Evolutionary conservation across 768 basidiomycete species (phyloP), one percentile per base, ranked within the genome.

Genomic region (Lactarius tabidus): DNA sequence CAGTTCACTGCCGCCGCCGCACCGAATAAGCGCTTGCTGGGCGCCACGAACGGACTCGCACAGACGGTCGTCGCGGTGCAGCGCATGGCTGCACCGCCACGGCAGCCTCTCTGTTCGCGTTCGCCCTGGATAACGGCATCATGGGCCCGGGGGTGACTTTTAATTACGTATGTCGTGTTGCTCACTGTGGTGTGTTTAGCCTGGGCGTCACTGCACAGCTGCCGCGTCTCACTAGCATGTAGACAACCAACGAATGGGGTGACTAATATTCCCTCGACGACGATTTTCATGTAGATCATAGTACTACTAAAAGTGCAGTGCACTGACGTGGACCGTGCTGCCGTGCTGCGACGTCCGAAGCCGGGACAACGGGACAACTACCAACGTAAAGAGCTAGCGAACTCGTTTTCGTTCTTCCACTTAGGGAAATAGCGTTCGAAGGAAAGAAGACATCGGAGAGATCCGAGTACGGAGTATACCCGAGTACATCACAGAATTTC

Each of bases 51-150:
- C 66, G 89, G 89, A 60, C 58, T 77, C 26, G 72, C 74, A 33
- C 75, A 81, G 80, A 71, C 74, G 59, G 62, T 72, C 33, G 74
- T 76, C 36, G 78, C 78, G 35, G 70, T 78, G 63, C 75, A 75
- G 72, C 76, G 80, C 51, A 66, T 77, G 31, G 66, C 82, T 59
- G 88, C 86, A 28, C 86, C 86, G 82, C 83, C 15, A 70, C 78
- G 3, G 79, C 86, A 4, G 85, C 82, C 64, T 87, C 87, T 45
- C 77, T 88, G 55, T 91, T 86, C 75, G 85, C 89, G 33, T 72
- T 89, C 51, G 87, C 88, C 1, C 82, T 85, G 48, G 43, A 67
- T 53, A 72, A 72, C 61, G 72, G 80, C 52, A 77, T 83, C 65
- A 73, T 86, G 52, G n/a, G n/a, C n/a, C n/a, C n/a, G 82, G 81